These are phyloP conservation scores for Sporobolomyces phaffii DNA, from an alignment of 768 basidiomycete species.

Conservation along the genomic window DNA sequence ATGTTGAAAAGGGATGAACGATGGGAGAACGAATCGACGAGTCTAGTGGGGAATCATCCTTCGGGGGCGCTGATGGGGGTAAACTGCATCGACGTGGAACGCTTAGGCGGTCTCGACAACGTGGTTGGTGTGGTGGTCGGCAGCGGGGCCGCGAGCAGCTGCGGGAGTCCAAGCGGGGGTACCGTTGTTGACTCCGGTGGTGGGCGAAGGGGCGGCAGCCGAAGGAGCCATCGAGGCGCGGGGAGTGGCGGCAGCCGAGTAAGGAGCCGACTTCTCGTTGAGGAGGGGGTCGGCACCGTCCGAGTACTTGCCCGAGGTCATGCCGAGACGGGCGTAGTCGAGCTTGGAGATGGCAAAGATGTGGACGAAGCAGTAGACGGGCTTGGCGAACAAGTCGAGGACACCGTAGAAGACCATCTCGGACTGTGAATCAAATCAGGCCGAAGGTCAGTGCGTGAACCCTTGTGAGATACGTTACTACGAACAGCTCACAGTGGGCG, in stretches of 20 bases:
- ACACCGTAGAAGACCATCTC: conserved; percentile 52
- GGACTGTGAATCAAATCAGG: not conserved
- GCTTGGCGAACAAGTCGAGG: conserved; percentile 48
- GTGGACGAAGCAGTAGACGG: conserved; percentile 46
- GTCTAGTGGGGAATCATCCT: too few species aligned
- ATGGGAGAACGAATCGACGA: not conserved
- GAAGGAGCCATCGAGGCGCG: conserved; percentile 18
- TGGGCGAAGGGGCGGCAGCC: not conserved
- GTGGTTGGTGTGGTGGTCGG: not conserved
- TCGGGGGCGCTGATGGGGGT: not conserved
- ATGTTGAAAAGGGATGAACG: not conserved
- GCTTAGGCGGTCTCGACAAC: conserved; percentile 16
- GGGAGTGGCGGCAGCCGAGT: conserved; percentile 11
- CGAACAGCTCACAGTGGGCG: conserved; percentile 44
- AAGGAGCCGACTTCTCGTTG: conserved; percentile 8
- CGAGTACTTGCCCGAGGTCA: conserved; percentile 24
- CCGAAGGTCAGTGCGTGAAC: too few species aligned
- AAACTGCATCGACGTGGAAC: not conserved
- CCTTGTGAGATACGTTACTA: too few species aligned
- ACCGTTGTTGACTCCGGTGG: conserved; percentile 5
- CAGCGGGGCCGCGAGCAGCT: not conserved
- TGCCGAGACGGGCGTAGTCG: conserved; percentile 44
- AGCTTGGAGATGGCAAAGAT: conserved; percentile 43
- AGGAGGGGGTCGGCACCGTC: conserved; percentile 10
- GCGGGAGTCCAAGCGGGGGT: not conserved